These are phyloP conservation scores for Carex sylvatica DNA, from an alignment of 202 grass and related monocot genomes.

Conservation along the genomic window DNA sequence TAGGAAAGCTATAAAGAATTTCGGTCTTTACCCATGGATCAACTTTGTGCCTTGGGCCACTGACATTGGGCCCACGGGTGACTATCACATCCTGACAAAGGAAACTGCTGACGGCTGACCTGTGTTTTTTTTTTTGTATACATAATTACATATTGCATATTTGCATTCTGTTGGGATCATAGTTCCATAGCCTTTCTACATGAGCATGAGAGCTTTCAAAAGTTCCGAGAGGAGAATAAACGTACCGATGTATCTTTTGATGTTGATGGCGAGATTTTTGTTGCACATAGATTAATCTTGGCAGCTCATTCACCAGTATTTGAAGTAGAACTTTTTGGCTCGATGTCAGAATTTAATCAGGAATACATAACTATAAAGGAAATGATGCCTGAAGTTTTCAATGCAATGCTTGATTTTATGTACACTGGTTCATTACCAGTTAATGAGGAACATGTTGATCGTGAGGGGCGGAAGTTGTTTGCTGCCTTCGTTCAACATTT, in stretches of 20 bases:
- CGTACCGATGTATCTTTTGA: neutral
- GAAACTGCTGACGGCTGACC: too few species aligned
- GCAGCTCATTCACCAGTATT: neutral
- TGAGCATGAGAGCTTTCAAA: neutral
- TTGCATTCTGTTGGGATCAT: neutral
- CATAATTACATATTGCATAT: too few species aligned
- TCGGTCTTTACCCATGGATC: too few species aligned
- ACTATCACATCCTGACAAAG: too few species aligned
- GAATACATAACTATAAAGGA: neutral
- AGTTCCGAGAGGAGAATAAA: neutral
- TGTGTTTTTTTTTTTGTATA: too few species aligned
- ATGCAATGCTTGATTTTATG: conserved; percentile 20
- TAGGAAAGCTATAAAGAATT: too few species aligned
- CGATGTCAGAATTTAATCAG: neutral
- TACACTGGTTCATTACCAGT: neutral
- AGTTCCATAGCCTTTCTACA: neutral
- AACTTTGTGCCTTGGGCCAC: too few species aligned
- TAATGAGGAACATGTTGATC: neutral
- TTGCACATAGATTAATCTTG: neutral
- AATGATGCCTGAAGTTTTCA: conserved; percentile 7
- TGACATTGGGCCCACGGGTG: too few species aligned
- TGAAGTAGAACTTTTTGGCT: conserved; percentile 2
- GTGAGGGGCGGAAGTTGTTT: neutral
- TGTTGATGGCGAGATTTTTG: neutral
- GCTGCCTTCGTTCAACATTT: neutral